Conservation (phyloP, 768 basidiomycete species). For the Daedaleopsis sinensis region DNA sequence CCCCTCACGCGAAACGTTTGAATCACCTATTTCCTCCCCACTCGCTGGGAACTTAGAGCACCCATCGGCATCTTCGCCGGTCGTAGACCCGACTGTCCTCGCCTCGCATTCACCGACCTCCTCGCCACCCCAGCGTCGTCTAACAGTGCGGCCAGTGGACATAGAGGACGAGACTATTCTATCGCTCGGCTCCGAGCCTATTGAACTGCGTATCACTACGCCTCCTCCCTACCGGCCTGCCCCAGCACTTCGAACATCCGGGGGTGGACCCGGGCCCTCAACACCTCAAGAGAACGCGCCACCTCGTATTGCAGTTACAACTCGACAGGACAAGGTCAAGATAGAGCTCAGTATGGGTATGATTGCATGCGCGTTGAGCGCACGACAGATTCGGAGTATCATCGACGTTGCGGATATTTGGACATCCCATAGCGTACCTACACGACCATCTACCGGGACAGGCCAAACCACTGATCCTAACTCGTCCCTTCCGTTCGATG, state of each 20-base stretch:
- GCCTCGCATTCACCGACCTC: neutral
- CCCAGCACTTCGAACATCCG: neutral
- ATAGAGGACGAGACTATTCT: constrained; percentile 51
- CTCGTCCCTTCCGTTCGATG: constrained; percentile 24
- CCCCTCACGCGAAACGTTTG: neutral
- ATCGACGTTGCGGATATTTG: constrained; percentile 36
- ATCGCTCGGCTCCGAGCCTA: constrained; percentile 65
- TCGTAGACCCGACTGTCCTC: neutral
- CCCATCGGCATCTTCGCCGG: neutral
- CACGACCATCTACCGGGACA: neutral
- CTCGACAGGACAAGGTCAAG: constrained; percentile 11
- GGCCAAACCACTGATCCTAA: neutral
- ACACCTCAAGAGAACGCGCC: too few species aligned
- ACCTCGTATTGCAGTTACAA: neutral
- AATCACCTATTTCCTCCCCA: neutral
- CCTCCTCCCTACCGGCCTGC: constrained; percentile 36
- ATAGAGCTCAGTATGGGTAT: constrained; percentile 50
- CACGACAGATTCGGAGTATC: constrained; percentile 58
- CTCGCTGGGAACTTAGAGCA: neutral
- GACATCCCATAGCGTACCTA: constrained; percentile 20
- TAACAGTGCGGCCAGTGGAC: constrained; percentile 9
- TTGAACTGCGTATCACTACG: constrained; percentile 57
- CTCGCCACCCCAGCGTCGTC: constrained; percentile 2
- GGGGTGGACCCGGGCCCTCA: neutral
- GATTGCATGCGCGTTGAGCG: constrained; percentile 57